Conservation (phyloP, 495 filamentous ascomycete genomes). For the Talaromyces thailandensis region DNA sequence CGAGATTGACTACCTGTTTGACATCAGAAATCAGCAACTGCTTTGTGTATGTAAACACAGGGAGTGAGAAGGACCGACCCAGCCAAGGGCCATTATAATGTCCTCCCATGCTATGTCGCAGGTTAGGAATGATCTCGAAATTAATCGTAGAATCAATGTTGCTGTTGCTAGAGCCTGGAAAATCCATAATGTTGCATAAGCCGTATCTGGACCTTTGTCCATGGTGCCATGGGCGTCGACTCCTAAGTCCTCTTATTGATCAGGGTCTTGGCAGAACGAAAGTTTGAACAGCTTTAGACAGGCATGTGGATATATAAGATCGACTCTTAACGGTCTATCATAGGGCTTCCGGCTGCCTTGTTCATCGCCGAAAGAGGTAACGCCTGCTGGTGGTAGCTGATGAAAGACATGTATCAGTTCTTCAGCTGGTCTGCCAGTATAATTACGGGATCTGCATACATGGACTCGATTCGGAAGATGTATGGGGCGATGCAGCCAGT, state of each 20-base stretch:
- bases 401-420: not conserved
- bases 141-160: conserved; percentile 2
- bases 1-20: not conserved
- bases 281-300: not conserved
- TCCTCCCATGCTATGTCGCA: conserved; percentile 2
- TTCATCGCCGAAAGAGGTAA: not conserved
- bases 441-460: not conserved
- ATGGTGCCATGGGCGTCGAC: not conserved
- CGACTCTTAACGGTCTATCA: not conserved
- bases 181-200: not conserved
- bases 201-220: not conserved
- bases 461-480: not conserved
- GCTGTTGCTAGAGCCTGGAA: not conserved
- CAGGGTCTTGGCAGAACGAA: not conserved
- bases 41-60: not conserved
- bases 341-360: not conserved
- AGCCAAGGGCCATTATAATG: not conserved
- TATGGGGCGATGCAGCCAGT: not conserved
- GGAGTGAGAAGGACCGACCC: not conserved
- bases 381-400: not conserved
- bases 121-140: not conserved
- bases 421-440: not conserved
- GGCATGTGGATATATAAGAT: not conserved
- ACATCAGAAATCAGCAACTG: not conserved
- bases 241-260: not conserved